Evolutionary conservation across 352 stramenopile genomes (phyloP), one percentile per base, ranked within the genome.

Genomic region (Phytophthora uliginosa): DNA sequence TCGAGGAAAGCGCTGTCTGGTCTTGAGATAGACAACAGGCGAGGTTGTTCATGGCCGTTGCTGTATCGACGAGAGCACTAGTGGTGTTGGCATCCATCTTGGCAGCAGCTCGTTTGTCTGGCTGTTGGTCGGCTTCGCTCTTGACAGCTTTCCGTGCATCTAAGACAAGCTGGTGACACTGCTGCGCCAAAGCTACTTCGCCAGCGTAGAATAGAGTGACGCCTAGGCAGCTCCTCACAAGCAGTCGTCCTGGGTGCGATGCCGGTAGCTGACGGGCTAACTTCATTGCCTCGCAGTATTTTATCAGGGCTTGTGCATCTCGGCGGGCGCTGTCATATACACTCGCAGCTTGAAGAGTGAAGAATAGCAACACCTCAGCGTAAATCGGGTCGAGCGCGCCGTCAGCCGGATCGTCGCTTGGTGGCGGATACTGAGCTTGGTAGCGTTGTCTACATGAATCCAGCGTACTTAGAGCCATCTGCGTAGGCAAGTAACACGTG

Each of bases 31-130:
- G 53, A 51, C 87, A 95, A 54, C 87, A 93, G 8, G 83, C 86
- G 22, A 93, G 65, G 52, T 93, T 95, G 74, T 91, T 93, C 78
- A 95, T 88, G 13, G 83, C 71, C 4, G 86, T 93, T 9, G 87
- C 87, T 3, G 85, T 88, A 58, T 95, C 86, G 13, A 89, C 53
- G 62, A 91, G 55, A 9, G 17, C 7, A 45, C 48, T 38, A 12
- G 40, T 55, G 4, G 8, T 20, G 26, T 10, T 59, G 15, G 15
- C 54, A 9, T 65, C 47, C 1, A 57, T 40, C 33, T 76, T 69
- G n/a, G n/a, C 15, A 20, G 57, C 52, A 4, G 54, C 53, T 59
- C 33, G 33, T 31, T 58, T 78, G 38, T 66, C 60, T 42, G 28
- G 24, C 15, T 45, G 40, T 8, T 51, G 45, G 17, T 71, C 58